Evolutionary conservation across 2,329 filamentous ascomycete species (phyloP), one percentile per base, ranked within the genome.

Genomic region (Epichloe coenophiala): DNA sequence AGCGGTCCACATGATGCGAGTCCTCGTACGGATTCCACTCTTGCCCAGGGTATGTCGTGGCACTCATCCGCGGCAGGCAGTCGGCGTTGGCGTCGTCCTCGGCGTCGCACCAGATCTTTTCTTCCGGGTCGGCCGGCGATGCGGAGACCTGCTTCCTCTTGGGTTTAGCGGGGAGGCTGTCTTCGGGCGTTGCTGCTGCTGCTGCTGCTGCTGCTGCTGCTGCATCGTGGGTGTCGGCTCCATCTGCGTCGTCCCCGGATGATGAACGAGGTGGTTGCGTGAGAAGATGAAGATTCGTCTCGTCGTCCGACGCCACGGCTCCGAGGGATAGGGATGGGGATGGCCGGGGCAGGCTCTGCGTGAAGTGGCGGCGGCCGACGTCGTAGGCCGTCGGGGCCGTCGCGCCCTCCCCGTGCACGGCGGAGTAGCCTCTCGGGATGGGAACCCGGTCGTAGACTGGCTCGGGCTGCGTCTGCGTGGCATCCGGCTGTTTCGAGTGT

Each of bases 41-140:
- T 66, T 84, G 80, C 0, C 83, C 83, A 0, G 83, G 83, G 63
- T 85, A 86, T 60, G 76, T 81, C 12, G 80, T 83, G 7, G 81
- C 81, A 45, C 71, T 76, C 83, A 86, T 86, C 52, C 73, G 68
- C 12, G 76, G 74, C 59, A 68, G 64, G n/a, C 51, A 54, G n/a
- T 54, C 35, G 21, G 21, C 21, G 21, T 23, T 21, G n/a, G 60
- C 21, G 3, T 21, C 21, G 3, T 21, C 21, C 21, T 54, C 35
- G 21, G 21, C 21, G 21, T 23, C 21, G 21, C 21, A 5, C 21
- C 21, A 23, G 4, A 23, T 23, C 4, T 23, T 23, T 23, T 23
- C 21, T 23, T 23, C 21, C 4, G 3, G 21, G 21, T 4, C 70
- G 3, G 59, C 59, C 8, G 55, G 58, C 43, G 42, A 31, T 44